Percentiles rank a stretch among this genome's conserved stretches.
phyloP scores from a whole-genome alignment of 2,329 filamentous ascomycete species.

The Teratosphaeria nubilosa region DNA sequence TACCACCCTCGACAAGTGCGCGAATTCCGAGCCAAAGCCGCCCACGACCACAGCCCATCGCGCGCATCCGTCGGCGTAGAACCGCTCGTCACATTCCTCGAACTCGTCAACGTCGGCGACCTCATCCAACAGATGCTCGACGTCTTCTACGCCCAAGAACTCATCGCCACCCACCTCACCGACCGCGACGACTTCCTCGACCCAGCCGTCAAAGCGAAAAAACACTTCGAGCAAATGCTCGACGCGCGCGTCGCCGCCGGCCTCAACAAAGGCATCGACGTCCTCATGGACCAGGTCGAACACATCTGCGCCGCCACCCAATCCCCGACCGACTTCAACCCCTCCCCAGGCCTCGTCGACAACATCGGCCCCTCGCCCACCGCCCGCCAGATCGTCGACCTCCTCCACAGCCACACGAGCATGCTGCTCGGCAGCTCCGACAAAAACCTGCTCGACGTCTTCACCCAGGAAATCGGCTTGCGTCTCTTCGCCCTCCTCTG shows the following conservation, averaged over 20 bases:
- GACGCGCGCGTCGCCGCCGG: slow-evolving; percentile 94
- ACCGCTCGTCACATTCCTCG: slow-evolving; percentile 87
- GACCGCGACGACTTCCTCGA: slow-evolving; percentile 93
- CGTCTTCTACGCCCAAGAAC: slow-evolving; percentile 94
- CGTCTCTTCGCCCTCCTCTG: slow-evolving; percentile 84
- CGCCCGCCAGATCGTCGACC: slow-evolving; percentile 68
- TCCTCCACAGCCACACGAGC: slow-evolving; percentile 78
- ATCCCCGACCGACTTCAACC: slow-evolving; percentile 81
- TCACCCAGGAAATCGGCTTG: slow-evolving; percentile 93
- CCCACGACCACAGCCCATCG: not conserved
- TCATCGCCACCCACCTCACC: slow-evolving; percentile 69
- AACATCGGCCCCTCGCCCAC: slow-evolving; percentile 69
- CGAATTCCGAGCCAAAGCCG: slow-evolving; percentile 35
- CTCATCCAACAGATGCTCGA: slow-evolving; percentile 98
- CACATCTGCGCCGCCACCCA: slow-evolving; percentile 88
- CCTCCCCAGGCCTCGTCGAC: slow-evolving; percentile 40
- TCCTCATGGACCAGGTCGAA: slow-evolving; percentile 96
- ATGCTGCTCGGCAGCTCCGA: slow-evolving; percentile 94
- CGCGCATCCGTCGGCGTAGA: slow-evolving; percentile 52
- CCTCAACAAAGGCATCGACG: slow-evolving; percentile 94
- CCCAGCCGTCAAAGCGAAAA: slow-evolving; percentile 86
- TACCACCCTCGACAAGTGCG: slow-evolving; percentile 82
- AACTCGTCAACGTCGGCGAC: slow-evolving; percentile 95
- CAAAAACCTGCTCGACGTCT: slow-evolving; percentile 96
- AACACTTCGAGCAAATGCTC: slow-evolving; percentile 96